Percentiles rank a stretch among this genome's conserved stretches.
Evolutionary conservation across 2,329 filamentous ascomycete species (phyloP).

Genomic region (Xylariomycetidae sp.): DNA sequence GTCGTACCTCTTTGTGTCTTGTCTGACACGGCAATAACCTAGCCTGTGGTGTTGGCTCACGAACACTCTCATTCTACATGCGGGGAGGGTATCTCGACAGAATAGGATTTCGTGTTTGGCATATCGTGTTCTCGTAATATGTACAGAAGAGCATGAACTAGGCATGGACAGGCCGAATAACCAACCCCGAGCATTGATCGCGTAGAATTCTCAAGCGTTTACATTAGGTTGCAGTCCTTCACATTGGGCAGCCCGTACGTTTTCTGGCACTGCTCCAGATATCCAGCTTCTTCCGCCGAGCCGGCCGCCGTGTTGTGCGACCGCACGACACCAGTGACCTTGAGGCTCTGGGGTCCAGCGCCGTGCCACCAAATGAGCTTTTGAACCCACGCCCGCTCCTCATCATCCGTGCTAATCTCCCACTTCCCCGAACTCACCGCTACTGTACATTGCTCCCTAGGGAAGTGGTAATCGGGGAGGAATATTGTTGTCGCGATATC

Average conservation of each 20-base stretch:
- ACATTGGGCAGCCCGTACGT: conserved; percentile 41
- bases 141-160: too few relatives aligned
- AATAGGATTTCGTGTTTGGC: too few relatives aligned
- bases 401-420: conserved; percentile 73
- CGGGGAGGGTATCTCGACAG: too few relatives aligned
- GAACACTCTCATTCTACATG: too few relatives aligned
- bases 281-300: conserved; percentile 68
- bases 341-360: conserved; percentile 76
- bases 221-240: conserved; percentile 51
- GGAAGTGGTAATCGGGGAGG: conserved; percentile 90
- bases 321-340: conserved; percentile 68
- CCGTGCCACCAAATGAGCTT: conserved; percentile 89
- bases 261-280: conserved; percentile 64
- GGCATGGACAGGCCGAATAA: too few relatives aligned
- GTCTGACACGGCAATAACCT: too few relatives aligned
- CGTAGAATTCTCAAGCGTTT: too few relatives aligned
- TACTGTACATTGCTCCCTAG: conserved; percentile 65
- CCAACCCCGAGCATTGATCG: too few relatives aligned
- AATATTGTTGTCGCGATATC: conserved; percentile 75
- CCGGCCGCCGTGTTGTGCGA: conserved; percentile 53
- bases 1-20: too few relatives aligned
- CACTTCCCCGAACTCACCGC: conserved; percentile 83
- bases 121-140: too few relatives aligned
- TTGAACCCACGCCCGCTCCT: conserved; percentile 66
- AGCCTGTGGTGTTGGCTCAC: too few relatives aligned